Evolutionary conservation across 2,329 filamentous ascomycete species (phyloP), one percentile per base, ranked within the genome.

Genomic region (Penicillium sp.): DNA sequence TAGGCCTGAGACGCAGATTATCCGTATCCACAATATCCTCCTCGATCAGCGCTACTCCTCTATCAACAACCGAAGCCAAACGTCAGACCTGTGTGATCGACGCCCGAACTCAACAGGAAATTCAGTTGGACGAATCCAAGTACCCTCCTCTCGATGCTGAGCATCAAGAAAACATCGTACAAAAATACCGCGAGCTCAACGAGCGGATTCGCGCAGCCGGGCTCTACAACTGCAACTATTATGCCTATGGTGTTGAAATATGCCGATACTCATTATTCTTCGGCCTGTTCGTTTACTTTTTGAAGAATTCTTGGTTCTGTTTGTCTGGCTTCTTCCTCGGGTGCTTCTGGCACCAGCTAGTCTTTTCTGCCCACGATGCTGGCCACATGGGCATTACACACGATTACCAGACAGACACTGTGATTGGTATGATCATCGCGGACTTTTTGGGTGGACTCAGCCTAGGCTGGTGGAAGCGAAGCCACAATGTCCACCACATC

Each of bases 321-420:
- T 79, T 85, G 2, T 91, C 91, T 59, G 93, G 87, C 1, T 75
- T 91, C 51, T 92, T 89, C 68, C 83, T 98, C 2, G 95, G 94
- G 24, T 83, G 86, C 65, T 86, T 96, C 73, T 98, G 95, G 94
- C 95, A 98, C 73, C 95, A 98, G 75, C 84, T 98, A 26, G 91
- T 94, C 56, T 99, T 99, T 74, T 89, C 90, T 1, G 95, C 92
- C 63, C 95, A 99, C 77, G 95, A 99, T 82, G 92, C 94, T 54
- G 93, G 92, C 5, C 95, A 99, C 78, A 96, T 97, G 90, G 94
- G 92, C 67, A 97, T 99, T 70, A 99, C 95, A 2, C 94, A 98
- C 78, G 84, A 89, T 74, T 98, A 93, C 75, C 88, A 91, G 53
- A 79, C 88, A 38, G 95, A 99, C 76, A 90, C 89, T 1, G 83